Conservation (phyloP, 371 early-diverging fungal species). For the Umbelopsis sp. region DNA sequence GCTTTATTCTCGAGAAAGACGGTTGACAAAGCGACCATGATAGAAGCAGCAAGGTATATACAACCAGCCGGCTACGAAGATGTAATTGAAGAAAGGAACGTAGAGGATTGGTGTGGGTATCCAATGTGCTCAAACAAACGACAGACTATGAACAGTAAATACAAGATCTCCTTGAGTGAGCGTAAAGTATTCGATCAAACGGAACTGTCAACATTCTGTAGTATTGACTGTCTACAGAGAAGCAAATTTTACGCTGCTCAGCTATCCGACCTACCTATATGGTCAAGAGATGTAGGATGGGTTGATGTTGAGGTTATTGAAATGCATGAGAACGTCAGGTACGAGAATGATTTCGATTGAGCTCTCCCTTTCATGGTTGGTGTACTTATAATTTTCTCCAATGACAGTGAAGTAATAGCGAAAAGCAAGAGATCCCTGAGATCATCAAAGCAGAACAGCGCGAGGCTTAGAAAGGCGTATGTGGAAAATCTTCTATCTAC, state of each 20-base stretch:
- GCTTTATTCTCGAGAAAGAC: conserved; percentile 45
- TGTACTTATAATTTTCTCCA: too few species aligned
- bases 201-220: conserved; percentile 63
- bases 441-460: conserved; percentile 15
- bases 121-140: conserved; percentile 57
- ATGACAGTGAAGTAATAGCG: conserved; percentile 33
- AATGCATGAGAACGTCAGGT: conserved; percentile 39
- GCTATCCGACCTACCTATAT: conserved; percentile 69
- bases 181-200: conserved; percentile 72
- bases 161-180: conserved; percentile 59
- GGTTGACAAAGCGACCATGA: conserved; percentile 25
- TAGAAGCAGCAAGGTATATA: conserved; percentile 40
- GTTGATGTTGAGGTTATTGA: conserved; percentile 33
- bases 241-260: conserved; percentile 65
- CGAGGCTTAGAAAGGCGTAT: conserved; percentile 40
- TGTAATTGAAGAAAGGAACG: conserved; percentile 66
- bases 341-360: conserved; percentile 19
- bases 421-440: conserved; percentile 19
- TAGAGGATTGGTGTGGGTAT: conserved; percentile 71
- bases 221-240: conserved; percentile 61
- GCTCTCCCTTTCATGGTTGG: too few species aligned
- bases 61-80: conserved; percentile 62
- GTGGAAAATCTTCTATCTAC: conserved; percentile 41
- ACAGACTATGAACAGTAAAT: conserved; percentile 44
- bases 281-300: conserved; percentile 39